Percentiles rank a stretch among this genome's conserved stretches.
Conservation (phyloP, 2,329 filamentous ascomycete genomes). For the Exophiala mesophila region DNA sequence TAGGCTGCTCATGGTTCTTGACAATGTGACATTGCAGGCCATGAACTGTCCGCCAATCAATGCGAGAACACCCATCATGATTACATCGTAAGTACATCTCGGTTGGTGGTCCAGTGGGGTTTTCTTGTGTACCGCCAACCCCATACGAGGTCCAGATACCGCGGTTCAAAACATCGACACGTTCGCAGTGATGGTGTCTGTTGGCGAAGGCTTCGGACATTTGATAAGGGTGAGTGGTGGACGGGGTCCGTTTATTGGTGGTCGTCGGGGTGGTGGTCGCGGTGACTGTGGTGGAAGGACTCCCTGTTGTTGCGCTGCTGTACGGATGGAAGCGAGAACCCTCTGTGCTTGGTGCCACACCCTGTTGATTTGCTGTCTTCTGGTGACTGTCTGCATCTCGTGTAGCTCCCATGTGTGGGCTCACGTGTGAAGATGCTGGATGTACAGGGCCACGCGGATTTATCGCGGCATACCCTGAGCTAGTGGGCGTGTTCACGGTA, state of each 20-base stretch:
- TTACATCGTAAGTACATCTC: constrained; percentile 28
- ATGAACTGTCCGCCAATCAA: constrained; percentile 28
- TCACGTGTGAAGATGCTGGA: constrained; percentile 12
- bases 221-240: constrained; percentile 27
- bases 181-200: constrained; percentile 27
- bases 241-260: constrained; percentile 23
- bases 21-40: constrained; percentile 28
- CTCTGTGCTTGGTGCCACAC: constrained; percentile 10
- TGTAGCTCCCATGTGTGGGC: constrained; percentile 6
- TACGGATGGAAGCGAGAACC: constrained; percentile 19
- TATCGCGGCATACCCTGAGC: constrained; percentile 24
- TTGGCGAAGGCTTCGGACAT: constrained; percentile 29
- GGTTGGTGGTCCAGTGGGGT: constrained; percentile 21
- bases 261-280: constrained; percentile 5
- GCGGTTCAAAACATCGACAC: constrained; percentile 24
- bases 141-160: constrained; percentile 28
- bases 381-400: constrained; percentile 9
- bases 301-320: constrained; percentile 3
- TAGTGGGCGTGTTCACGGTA: constrained; percentile 23
- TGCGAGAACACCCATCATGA: constrained; percentile 25
- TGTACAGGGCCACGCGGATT: constrained; percentile 19
- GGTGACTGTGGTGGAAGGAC: constrained; percentile 1
- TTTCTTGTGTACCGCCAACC: constrained; percentile 22
- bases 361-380: constrained; percentile 11
- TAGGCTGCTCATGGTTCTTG: constrained; percentile 26